Evolutionary conservation across 148 eudicot species (phyloP), one percentile per base, ranked within the genome.

Genomic region (Arctostaphylos glauca): DNA sequence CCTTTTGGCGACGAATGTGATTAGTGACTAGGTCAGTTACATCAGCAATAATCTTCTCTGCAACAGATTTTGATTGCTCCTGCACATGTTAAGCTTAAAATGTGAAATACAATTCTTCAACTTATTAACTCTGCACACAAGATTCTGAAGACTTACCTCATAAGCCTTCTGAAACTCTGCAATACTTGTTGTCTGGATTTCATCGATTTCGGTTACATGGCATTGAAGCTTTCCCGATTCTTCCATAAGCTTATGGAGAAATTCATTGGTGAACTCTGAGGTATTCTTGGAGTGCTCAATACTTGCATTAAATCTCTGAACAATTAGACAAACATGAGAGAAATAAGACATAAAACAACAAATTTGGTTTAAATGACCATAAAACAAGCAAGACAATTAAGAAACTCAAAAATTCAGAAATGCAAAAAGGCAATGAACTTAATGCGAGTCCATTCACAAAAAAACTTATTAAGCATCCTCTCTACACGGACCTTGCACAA

Each of bases 41-140:
- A 46, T 92, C 98, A 86, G 97, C 91, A 84, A 96, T 93, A 77
- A 96, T 95, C 81, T 94, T 96, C 80, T 93, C 94, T 73, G 94
- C 93, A 58, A 92, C 95, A 53, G 91, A 90, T 83, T 86, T 89
- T 14, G 96, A 90, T 80, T 90, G 98, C 83, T 93, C 97, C 99
- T 96, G 83, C 84, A 86, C 0, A 78, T 23, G 2, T 55, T 38
- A 10, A 76, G 76, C 67, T 19, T 44, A 53, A 80, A 80, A 43
- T 9, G 53, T 84, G 49, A 80, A 76, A 60, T 2, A 50, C n/a
- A 5, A 80, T 74, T 74, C 18, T 9, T 6, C 38, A 80, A 50
- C 15, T 59, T 73, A 19, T n/a, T 15, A 84, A 43, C 25, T 14
- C 74, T 49, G 52, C 21, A 9, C 12, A 47, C 52, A 60, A 44